Conservation (phyloP, 1,284 basidiomycete species). For the Leucoagaricus sp. region DNA sequence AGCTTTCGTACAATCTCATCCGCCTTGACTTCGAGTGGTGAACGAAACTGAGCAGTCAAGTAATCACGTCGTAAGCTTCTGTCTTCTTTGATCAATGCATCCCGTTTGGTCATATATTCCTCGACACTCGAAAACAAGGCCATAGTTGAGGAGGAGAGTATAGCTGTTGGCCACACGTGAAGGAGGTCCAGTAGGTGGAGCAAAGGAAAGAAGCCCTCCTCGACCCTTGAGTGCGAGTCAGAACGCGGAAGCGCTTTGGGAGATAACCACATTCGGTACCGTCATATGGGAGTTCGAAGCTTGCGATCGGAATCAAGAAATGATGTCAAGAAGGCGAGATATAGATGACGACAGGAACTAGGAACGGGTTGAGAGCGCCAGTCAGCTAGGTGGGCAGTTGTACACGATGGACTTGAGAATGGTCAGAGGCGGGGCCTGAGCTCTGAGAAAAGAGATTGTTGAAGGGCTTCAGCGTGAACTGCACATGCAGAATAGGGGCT, state of each 20-base stretch:
- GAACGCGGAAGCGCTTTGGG: background rate
- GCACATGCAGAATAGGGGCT: too few species aligned
- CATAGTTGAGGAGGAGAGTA: background rate
- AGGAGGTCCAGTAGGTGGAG: background rate
- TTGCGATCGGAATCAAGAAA: background rate
- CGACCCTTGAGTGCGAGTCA: background rate
- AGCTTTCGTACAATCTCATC: slow-evolving; percentile 56
- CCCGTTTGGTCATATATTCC: slow-evolving; percentile 44
- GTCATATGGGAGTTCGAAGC: background rate
- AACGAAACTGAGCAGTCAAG: slow-evolving; percentile 23
- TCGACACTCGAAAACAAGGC: slow-evolving; percentile 22
- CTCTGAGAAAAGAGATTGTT: too few species aligned
- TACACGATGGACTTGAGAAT: too few species aligned
- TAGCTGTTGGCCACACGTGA: background rate
- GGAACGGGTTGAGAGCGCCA: too few species aligned
- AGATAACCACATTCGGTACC: background rate
- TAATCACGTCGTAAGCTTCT: slow-evolving; percentile 40
- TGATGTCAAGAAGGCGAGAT: background rate
- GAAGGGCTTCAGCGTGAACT: too few species aligned
- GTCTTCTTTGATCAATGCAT: slow-evolving; percentile 52
- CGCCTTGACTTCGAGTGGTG: slow-evolving; percentile 48
- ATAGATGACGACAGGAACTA: background rate
- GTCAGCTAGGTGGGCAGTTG: too few species aligned
- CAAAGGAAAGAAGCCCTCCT: too few species aligned
- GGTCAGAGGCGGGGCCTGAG: too few species aligned